Conservation (phyloP, 768 basidiomycete genomes). For the Agrocybe pediades region DNA sequence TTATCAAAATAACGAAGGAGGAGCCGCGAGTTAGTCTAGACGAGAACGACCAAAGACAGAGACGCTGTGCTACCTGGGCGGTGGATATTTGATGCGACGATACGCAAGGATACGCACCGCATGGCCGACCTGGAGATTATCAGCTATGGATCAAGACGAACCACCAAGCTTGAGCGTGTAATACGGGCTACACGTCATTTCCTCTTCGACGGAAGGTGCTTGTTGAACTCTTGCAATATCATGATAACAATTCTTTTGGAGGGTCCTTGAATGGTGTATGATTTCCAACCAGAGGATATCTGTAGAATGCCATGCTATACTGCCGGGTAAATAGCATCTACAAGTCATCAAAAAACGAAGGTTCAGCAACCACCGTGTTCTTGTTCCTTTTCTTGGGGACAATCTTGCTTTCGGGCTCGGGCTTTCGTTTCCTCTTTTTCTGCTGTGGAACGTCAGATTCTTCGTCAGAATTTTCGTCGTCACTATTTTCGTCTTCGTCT, state of each 20-base stretch:
- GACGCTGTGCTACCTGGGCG: no score
- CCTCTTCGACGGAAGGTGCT: no score
- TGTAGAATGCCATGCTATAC: neutral
- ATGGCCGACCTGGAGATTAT: no score
- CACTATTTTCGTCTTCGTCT: constrained; percentile 22
- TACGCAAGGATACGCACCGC: no score
- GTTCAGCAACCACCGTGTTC: constrained; percentile 58
- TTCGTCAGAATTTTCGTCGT: constrained; percentile 21
- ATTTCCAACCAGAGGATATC: neutral
- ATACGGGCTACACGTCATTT: no score
- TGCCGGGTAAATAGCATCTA: constrained; percentile 29
- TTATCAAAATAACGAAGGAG: no score
- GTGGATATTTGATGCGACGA: no score
- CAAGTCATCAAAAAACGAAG: constrained; percentile 69
- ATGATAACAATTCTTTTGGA: neutral
- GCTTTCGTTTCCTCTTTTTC: constrained; percentile 60
- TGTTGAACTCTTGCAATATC: neutral
- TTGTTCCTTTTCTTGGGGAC: constrained; percentile 58
- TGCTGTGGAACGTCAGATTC: constrained; percentile 31
- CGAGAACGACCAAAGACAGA: no score
- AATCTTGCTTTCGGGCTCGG: constrained; percentile 45
- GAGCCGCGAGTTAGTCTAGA: no score
- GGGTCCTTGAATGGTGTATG: neutral
- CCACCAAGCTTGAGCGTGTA: no score
- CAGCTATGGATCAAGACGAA: no score